Base-by-base conservation (phyloP, 2,329 filamentous ascomycete species). In the Samsoniella hepiali region DNA sequence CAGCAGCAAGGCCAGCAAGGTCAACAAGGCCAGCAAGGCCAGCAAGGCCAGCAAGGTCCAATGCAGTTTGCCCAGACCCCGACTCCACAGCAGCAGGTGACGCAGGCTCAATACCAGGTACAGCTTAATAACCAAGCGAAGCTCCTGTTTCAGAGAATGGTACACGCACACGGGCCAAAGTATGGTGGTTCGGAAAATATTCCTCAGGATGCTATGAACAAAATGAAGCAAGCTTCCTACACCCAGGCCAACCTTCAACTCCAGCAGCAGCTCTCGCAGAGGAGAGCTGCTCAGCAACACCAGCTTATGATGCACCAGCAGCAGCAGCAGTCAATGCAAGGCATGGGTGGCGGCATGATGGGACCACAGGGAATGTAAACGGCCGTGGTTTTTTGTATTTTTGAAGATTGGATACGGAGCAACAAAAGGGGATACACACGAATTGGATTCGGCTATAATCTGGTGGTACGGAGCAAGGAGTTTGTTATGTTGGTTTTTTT, bases 331-430 rank as follows among this genome's bases (percentile, higher is more conserved):
- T 74, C 75, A 38, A 80, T 84, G 76, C 80, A 83, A 64, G 79
- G 79, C 7, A 84, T 84, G 76, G 84, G 85, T 78, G 78, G 80
- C 60, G 77, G 79, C 32, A 84, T 85, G 79, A 82, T 83, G 80
- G 79, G 78, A 13, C 76, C 76, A 27, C 79, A 82, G 67, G 79
- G 78, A 45, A 81, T 82, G 78, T 81, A 75, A 53, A 5, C 27
- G 10, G 49, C 11, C 3, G 13, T 40, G 13, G 8, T n/a, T 53
- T 34, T 44, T 60, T 44, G 47, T 53, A 51, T 45, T 45, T 22
- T 60, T 60, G 17, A 45, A 50, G 38, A 57, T 57, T 63, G 61
- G 51, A 63, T 56, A 63, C 31, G 61, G 61, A 58, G 53, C 61
- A 63, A 42, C 32, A 63, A 58, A 58, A 63, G 53, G 53, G 51